Evolutionary conservation across 768 basidiomycete genomes (phyloP).

Genomic region (Suillus alpinus): DNA sequence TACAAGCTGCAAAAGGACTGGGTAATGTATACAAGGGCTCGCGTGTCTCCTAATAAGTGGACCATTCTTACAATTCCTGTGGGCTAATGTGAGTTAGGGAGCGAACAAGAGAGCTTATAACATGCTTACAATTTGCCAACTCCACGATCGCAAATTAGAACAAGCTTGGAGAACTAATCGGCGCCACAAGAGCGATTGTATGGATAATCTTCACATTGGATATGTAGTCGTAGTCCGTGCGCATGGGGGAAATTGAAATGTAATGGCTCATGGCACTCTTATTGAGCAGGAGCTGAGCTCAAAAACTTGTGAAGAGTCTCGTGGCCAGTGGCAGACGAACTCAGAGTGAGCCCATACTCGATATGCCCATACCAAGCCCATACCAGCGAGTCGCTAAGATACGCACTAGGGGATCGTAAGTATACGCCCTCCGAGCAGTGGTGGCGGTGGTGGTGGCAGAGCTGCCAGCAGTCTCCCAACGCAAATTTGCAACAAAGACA

Average conservation of each 20-base stretch:
- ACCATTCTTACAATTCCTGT: conserved; percentile 32
- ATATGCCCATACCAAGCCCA: too few species aligned
- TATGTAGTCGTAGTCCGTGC: conserved; percentile 87
- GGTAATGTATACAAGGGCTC: conserved; percentile 8
- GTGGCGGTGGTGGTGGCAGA: too few species aligned
- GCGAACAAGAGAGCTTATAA: background rate
- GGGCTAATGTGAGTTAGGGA: conserved; percentile 1
- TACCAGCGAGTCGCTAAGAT: background rate
- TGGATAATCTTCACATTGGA: conserved; percentile 73
- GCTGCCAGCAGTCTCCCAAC: too few species aligned
- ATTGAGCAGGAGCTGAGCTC: too few species aligned
- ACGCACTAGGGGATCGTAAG: background rate
- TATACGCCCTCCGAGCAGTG: background rate
- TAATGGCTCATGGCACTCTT: too few species aligned
- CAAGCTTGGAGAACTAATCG: conserved; percentile 56
- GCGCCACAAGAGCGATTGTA: background rate
- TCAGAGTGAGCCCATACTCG: too few species aligned
- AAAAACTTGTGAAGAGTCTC: too few species aligned
- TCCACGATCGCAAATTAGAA: conserved; percentile 97
- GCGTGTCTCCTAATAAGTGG: background rate
- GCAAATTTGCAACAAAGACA: too few species aligned
- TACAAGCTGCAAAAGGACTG: conserved; percentile 88
- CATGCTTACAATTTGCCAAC: conserved; percentile 96
- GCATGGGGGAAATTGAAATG: too few species aligned
- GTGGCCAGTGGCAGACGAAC: too few species aligned